A percentile compares a stretch with the other conserved stretches of the same genome.
These are phyloP conservation scores for Chloris gayana DNA, from an alignment of 176 grass and related monocot species.

Conservation along the genomic window DNA sequence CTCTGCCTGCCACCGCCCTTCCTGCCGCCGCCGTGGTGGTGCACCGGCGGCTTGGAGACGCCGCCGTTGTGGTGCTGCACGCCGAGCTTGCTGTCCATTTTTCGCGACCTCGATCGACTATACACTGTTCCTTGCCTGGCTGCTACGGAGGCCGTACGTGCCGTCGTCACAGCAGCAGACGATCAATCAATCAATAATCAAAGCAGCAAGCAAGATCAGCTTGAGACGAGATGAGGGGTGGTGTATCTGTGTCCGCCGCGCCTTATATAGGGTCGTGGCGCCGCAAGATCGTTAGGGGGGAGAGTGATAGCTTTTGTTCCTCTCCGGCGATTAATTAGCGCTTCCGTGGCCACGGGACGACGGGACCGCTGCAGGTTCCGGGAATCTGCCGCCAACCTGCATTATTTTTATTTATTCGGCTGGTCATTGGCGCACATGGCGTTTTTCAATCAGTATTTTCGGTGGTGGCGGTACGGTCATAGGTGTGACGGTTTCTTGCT, in stretches of 20 bases:
- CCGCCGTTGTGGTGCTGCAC: conserved; percentile 41
- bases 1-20: not conserved
- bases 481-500: conserved; percentile 32
- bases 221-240: not conserved
- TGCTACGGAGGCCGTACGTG: not conserved
- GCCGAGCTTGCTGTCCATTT: conserved; percentile 55
- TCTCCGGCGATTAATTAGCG: not conserved
- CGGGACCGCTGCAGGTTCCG: conserved; percentile 27
- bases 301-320: conserved; percentile 28
- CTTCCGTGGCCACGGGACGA: not conserved
- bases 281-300: conserved; percentile 11
- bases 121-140: no score
- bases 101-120: not conserved
- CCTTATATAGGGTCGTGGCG: conserved; percentile 46
- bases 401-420: not conserved
- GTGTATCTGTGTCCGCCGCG: not conserved
- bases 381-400: conserved; percentile 28
- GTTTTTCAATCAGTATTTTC: not conserved
- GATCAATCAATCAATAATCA: not conserved
- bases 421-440: conserved; percentile 31
- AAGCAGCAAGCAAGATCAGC: not conserved
- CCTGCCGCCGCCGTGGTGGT: conserved; percentile 20
- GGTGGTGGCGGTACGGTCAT: conserved; percentile 33
- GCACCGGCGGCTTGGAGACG: conserved; percentile 59
- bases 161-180: not conserved